A percentile compares a stretch with the other conserved stretches of the same genome.
Conservation (phyloP, 2,329 filamentous ascomycete species). For the Colletotrichum gloeosporioides region DNA sequence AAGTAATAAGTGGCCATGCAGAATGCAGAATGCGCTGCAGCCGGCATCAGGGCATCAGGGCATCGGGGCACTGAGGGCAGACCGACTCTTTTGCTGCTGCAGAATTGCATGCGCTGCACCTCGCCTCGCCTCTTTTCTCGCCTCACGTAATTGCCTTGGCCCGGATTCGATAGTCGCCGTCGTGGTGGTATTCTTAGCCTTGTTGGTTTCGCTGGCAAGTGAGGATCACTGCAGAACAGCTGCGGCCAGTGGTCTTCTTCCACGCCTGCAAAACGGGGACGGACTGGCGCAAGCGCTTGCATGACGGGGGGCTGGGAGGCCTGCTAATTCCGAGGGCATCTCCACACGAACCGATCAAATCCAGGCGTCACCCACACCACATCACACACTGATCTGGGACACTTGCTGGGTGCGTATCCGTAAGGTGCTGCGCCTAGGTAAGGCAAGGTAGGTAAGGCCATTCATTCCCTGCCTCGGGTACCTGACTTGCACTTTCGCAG, state of each 20-base stretch:
- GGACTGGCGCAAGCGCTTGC: constrained; percentile 8
- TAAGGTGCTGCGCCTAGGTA: too few relatives aligned
- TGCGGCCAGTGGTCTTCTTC: background rate
- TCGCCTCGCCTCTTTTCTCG: background rate
- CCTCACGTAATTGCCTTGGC: background rate
- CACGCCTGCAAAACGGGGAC: background rate
- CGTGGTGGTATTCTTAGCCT: constrained; percentile 2
- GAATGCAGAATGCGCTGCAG: background rate
- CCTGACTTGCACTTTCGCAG: background rate
- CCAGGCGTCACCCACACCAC: background rate
- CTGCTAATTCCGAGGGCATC: background rate
- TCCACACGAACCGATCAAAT: constrained; percentile 16
- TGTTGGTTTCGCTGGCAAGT: background rate
- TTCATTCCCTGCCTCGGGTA: constrained; percentile 13
- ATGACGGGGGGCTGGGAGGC: constrained; percentile 5
- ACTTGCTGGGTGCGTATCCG: background rate
- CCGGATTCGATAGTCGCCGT: constrained; percentile 3
- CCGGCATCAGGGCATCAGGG: background rate
- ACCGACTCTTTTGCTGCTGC: background rate
- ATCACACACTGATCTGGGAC: background rate
- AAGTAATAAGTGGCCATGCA: background rate
- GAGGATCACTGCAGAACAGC: background rate
- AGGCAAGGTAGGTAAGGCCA: background rate
- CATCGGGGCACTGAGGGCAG: background rate
- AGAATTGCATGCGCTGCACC: background rate